Base-by-base conservation (phyloP, 257 asterid genomes). In the Haberlea rhodopensis region DNA sequence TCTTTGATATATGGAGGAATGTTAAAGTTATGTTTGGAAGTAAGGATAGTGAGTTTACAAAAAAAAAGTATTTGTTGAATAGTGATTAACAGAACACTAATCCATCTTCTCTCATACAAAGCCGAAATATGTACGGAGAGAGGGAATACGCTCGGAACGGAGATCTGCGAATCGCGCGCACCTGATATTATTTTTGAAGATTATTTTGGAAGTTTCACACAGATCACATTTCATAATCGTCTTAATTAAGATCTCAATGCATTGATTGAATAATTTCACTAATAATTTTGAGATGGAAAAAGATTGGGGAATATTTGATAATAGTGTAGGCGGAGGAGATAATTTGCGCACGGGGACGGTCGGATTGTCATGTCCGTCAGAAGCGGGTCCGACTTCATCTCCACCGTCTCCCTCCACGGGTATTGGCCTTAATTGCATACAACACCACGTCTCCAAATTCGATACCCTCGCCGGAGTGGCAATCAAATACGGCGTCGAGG, bases 401-500 rank as follows among this genome's bases (percentile, higher is more conserved):
- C 76, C 78, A 23, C 78, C 79, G 34, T 28, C 79, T 45, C 20
- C 71, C 18, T 62, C 66, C 15, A 58, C 72, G 10, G 78, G 73
- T 53, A 77, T 64, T 21, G 83, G 80, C 32, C 76, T 34, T 40
- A 78, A 74, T 71, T 71, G 56, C 69, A 82, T 87, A 31, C 63
- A 72, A 10, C 97, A 90, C 72, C 65, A 79, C 19, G 88, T 90
- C 67, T 81, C 96, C 46, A 90, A 82, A 63, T 85, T 82, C 71
- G 97, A 90, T 66, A 90, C 97, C 4, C 84, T 90, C 23, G 96
- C 95, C 43, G 97, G 97, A 31, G 88, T 90, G 63, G 96, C 97
- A 45, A 90, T 90, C 76, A 87, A 82, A 73, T 90, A 87, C 65
- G 96, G 97, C 22, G 96, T 90, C 48, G 97, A 90, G 95, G 97